Evolutionary conservation across 768 basidiomycete genomes (phyloP), one percentile per base, ranked within the genome.

Genomic region (Mycena kentingensis): DNA sequence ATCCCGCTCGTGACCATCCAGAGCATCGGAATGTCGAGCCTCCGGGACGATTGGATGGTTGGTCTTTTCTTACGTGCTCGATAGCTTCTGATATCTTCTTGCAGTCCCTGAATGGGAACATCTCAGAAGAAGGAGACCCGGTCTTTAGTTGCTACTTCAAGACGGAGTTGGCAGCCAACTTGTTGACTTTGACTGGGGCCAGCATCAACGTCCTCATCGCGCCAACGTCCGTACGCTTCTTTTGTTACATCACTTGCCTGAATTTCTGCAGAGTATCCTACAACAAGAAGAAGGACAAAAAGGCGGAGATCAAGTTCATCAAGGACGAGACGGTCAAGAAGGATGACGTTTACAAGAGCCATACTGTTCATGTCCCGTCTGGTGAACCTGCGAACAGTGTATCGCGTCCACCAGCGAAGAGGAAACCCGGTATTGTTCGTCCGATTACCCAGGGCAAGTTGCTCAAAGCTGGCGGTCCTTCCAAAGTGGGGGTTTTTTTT

Each of bases 211-310:
- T 98, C 31, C 67, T 81, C 43, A 82, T 98, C 57, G 82, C 81
- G 0, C 88, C 94, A 16, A 80, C 78, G 94, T 96, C 66, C 61
- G 92, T 73, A 19, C 4, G 24, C 36, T 25, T 53, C n/a, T 45
- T 5, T 32, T 37, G 28, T n/a, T 18, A 11, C 12, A 22, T 27
- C 36, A 25, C 47, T 32, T 54, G 27, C 44, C 44, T 49, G 22
- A 45, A 16, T 15, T 31, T 25, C 44, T 62, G 0, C 49, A 98
- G 91, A 7, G 72, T 98, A 54, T 84, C 90, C 51, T 98, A 98
- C 68, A 77, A 79, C 35, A 98, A 99, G 80, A 99, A 99, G 81
- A 98, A 93, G 72, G 95, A 95, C 58, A 99, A 98, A 74, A 84
- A 84, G 64, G 84, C 88, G 4, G 77, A 82, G 47, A 92, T 99